phyloP scores from a whole-genome alignment of 2,329 filamentous ascomycete species.

The Fusarium falciforme region DNA sequence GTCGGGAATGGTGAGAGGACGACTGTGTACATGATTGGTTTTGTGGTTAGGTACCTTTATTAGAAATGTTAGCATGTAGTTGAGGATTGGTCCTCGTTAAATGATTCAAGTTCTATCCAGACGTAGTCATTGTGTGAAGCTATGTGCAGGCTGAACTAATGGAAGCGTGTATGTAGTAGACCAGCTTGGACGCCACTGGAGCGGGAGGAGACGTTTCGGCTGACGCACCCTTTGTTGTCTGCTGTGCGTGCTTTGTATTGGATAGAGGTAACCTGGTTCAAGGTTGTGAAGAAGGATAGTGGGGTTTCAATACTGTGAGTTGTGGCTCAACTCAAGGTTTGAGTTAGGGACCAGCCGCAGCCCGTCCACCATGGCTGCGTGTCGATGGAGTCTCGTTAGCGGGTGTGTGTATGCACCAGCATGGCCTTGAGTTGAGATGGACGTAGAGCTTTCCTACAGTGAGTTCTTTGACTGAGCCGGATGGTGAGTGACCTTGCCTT shows the following conservation, averaged over 20 bases:
- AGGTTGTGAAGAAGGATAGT: background rate
- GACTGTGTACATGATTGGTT: conserved; percentile 13
- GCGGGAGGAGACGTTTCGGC: background rate
- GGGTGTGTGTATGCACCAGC: background rate
- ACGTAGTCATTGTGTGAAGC: background rate
- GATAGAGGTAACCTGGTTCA: background rate
- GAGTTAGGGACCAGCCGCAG: background rate
- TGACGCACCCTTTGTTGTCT: background rate
- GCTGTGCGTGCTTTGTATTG: background rate
- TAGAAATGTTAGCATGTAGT: background rate
- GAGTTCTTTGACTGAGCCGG: background rate
- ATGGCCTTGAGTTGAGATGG: background rate
- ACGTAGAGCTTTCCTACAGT: background rate
- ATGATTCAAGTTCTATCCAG: background rate
- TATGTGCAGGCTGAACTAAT: background rate
- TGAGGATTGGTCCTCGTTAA: background rate
- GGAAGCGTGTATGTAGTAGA: background rate
- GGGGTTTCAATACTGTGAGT: background rate
- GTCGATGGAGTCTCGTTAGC: background rate
- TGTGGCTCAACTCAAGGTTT: conserved; percentile 4
- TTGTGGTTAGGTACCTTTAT: background rate
- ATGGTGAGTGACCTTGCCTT: background rate
- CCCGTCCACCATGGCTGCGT: background rate
- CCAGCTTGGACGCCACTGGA: background rate
- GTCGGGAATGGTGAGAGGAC: background rate